A percentile compares a stretch with the other conserved stretches of the same genome.
Evolutionary conservation across 345 rosid species (phyloP).

Genomic region (Luvunga scandens): DNA sequence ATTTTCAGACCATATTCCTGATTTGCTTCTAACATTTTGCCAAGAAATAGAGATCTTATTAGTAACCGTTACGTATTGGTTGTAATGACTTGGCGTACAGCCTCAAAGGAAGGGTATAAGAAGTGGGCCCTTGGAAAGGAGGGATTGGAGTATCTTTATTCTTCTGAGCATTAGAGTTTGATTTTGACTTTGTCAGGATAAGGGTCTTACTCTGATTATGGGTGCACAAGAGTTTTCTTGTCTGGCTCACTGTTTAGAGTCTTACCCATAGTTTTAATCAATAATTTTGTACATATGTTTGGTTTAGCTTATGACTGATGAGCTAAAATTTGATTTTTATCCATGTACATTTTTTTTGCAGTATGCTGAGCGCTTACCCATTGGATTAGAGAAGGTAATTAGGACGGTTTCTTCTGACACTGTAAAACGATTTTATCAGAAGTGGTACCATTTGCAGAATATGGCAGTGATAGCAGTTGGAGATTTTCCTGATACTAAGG

Average conservation of each 20-base stretch:
- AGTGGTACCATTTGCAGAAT: slow-evolving; percentile 80
- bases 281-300: slow-evolving; percentile 1
- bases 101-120: not conserved
- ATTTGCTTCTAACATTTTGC: not conserved
- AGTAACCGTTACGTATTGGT: not conserved
- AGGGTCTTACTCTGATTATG: not conserved
- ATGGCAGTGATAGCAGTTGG: slow-evolving; percentile 97
- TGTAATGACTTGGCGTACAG: not conserved
- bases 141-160: not conserved
- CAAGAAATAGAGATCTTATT: not conserved
- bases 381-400: slow-evolving; percentile 89
- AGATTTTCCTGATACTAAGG: slow-evolving; percentile 86
- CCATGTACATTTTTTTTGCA: slow-evolving; percentile 27
- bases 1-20: not conserved
- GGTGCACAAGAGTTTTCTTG: not conserved
- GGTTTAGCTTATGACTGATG: not conserved
- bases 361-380: slow-evolving; percentile 94
- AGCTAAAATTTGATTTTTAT: not conserved
- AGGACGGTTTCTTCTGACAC: slow-evolving; percentile 72
- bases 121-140: not conserved
- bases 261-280: not conserved
- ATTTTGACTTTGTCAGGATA: not conserved
- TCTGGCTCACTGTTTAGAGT: slow-evolving; percentile 1
- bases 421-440: slow-evolving; percentile 67
- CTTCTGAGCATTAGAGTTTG: slow-evolving; percentile 2